Percentiles rank a stretch among this genome's conserved stretches.
These are phyloP conservation scores for Toxicodendron radicans DNA, from an alignment of 345 rosid genomes.

Conservation along the genomic window DNA sequence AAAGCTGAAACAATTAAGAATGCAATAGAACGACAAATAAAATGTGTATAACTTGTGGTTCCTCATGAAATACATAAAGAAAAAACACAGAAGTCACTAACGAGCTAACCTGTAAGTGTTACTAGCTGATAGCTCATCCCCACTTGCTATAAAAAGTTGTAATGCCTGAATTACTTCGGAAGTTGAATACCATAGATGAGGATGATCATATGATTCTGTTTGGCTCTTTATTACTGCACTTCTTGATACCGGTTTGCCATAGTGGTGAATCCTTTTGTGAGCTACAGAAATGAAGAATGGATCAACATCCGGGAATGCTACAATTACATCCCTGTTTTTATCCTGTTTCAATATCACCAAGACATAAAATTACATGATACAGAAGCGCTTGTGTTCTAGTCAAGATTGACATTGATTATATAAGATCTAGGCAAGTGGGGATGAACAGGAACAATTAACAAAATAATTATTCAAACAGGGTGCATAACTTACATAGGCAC, in stretches of 20 bases:
- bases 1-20: too few species aligned
- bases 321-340: slow-evolving; percentile 77
- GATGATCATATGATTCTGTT: slow-evolving; percentile 45
- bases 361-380: neutral
- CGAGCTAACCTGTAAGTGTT: slow-evolving; percentile 47
- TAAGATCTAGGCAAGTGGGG: slow-evolving; percentile 1
- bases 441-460: slow-evolving; percentile 7
- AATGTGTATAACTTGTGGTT: too few species aligned
- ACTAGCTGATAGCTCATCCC: slow-evolving; percentile 49
- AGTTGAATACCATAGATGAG: slow-evolving; percentile 72
- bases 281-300: slow-evolving; percentile 39
- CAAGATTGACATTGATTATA: neutral
- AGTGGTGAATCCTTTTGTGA: slow-evolving; percentile 22
- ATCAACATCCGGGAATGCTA: slow-evolving; percentile 72
- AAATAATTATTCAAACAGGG: neutral
- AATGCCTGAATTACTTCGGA: slow-evolving; percentile 57
- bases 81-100: neutral
- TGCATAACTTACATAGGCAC: slow-evolving; percentile 51
- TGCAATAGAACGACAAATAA: too few species aligned
- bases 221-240: slow-evolving; percentile 29
- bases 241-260: slow-evolving; percentile 38
- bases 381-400: neutral
- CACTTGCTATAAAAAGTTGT: slow-evolving; percentile 49
- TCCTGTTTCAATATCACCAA: slow-evolving; percentile 41
- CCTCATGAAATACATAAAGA: neutral